Evolutionary conservation across 2,329 filamentous ascomycete genomes (phyloP).

Genomic region (Trichoderma polysporum): DNA sequence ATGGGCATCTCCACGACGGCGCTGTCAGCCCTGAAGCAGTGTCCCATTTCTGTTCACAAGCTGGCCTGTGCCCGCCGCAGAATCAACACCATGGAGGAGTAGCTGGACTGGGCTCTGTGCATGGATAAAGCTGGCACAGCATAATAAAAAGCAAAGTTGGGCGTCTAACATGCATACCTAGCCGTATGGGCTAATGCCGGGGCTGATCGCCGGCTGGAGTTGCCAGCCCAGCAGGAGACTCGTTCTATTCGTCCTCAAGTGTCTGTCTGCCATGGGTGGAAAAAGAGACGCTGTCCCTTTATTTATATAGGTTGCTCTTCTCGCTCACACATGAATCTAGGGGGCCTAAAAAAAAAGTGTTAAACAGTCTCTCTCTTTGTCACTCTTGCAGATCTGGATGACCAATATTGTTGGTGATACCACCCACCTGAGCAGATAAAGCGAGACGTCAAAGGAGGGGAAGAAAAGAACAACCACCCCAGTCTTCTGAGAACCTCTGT

Average conservation of each 20-base stretch:
- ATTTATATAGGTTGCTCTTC: not conserved
- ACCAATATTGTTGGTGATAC: constrained; percentile 14
- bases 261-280: not conserved
- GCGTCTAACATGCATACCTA: constrained; percentile 12
- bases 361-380: not conserved
- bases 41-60: not conserved
- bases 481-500: not conserved
- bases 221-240: not conserved
- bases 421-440: constrained; percentile 9
- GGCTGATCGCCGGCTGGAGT: not conserved
- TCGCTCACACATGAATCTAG: not conserved
- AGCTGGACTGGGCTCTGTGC: not conserved
- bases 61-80: constrained; percentile 12
- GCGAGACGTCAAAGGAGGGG: constrained; percentile 13
- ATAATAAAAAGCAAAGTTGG: not conserved
- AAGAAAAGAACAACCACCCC: not conserved
- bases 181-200: constrained; percentile 8
- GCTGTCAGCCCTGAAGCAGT: not conserved
- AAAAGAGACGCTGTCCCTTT: not conserved
- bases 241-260: not conserved
- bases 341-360: not conserved
- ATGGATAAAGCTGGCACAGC: not conserved
- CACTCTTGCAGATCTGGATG: not conserved
- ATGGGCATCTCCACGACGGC: constrained; percentile 10
- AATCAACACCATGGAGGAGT: constrained; percentile 3